Conservation (phyloP, 108 stramenopile genomes). For the Schizochytrium sp. region DNA sequence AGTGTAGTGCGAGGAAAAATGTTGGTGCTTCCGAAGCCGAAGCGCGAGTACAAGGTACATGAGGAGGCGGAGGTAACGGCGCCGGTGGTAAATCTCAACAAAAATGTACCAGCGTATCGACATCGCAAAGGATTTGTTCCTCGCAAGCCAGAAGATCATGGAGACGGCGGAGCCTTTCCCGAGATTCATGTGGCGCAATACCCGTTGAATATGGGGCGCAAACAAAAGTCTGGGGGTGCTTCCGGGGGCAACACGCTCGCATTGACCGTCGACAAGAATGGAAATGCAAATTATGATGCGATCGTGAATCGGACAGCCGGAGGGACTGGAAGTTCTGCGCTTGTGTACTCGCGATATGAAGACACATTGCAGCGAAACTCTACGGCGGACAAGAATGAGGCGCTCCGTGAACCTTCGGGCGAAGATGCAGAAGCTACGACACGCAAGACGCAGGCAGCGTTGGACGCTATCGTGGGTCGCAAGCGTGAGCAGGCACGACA, state of each 20-base stretch:
- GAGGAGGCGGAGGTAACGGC: background rate
- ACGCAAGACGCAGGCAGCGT: constrained; percentile 72
- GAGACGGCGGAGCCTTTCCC: constrained; percentile 94
- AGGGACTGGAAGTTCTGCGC: constrained; percentile 66
- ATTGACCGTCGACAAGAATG: constrained; percentile 72
- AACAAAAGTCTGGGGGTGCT: constrained; percentile 12
- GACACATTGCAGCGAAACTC: constrained; percentile 65
- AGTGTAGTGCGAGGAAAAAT: background rate
- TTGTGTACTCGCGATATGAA: constrained; percentile 44
- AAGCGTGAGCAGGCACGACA: constrained; percentile 56
- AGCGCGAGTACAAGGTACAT: background rate
- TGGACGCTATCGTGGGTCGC: constrained; percentile 59
- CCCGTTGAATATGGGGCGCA: constrained; percentile 94
- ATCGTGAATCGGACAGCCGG: constrained; percentile 80
- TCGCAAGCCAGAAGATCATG: constrained; percentile 73
- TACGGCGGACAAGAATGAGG: constrained; percentile 62
- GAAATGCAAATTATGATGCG: constrained; percentile 82
- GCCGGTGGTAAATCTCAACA: background rate
- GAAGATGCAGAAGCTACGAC: constrained; percentile 76
- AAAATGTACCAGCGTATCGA: constrained; percentile 31
- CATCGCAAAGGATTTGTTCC: constrained; percentile 71
- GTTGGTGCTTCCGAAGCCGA: background rate
- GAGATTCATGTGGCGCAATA: constrained; percentile 98
- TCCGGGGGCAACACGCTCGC: constrained; percentile 66
- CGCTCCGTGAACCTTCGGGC: constrained; percentile 60